Base-by-base conservation (phyloP, 2,329 filamentous ascomycete species). In the Penicillium verrucosum region DNA sequence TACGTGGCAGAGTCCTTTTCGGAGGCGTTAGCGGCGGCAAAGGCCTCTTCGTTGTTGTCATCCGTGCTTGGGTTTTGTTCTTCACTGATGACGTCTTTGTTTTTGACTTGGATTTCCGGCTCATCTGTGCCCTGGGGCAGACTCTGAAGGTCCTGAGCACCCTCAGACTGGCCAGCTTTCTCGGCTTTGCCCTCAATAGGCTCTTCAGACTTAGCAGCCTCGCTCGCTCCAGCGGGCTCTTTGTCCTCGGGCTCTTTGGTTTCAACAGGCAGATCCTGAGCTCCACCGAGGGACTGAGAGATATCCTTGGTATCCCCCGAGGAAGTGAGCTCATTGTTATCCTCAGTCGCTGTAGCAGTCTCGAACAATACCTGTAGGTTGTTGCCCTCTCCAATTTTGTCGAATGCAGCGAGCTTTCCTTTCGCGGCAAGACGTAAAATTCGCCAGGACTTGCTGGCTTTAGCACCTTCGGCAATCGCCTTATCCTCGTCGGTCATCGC, bases 361-460 rank as follows among this genome's bases (percentile, higher is more conserved):
- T 75, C 75, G 56, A 82, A 80, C 57, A 83, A 75, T 57, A 75
- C 72, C 59, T 82, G 77, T 58, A 86, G 70, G 61, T 90, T 89
- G 69, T 89, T 89, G 40, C 89, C 87, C 62, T 92, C 87, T 54
- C 96, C 92, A 46, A 96, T 89, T 73, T 89, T 90, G 73, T 97
- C 92, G 72, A 97, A 94, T 21, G 86, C 78, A 43, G 85, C 82
- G 63, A 97, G 82, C 65, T 88, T 89, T 55, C 81, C 85, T 62
- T 85, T 85, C 54, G 89, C 86, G 10, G 91, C 89, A 61, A 96
- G 84, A 51, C 94, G 86, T 60, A 99, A 78, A 5, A 91, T 90
- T 64, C 92, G 85, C 94, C 94, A 99, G 55, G 86, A 89, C 73
- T 95, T 93, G 77, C 91, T 96, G 21, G 88, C 85, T 72, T 95